Evolutionary conservation across 179 eudicot species (phyloP).

Genomic region (Actinidia polygama): DNA sequence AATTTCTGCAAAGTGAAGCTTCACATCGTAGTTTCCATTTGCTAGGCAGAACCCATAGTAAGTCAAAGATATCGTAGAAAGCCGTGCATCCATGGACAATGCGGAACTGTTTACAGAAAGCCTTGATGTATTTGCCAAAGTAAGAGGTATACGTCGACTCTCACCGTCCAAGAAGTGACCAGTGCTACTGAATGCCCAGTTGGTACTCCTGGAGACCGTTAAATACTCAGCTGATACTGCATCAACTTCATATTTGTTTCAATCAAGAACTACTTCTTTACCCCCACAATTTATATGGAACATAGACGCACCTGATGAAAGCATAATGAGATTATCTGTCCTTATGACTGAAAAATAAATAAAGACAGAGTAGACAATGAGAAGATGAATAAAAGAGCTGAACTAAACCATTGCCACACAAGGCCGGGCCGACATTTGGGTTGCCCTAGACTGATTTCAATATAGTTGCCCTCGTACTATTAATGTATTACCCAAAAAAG

Average conservation of each 20-base stretch:
- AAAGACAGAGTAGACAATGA: not conserved
- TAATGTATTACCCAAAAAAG: no score
- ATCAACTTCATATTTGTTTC: conserved; percentile 29
- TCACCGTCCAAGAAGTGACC: conserved; percentile 43
- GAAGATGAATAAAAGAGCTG: not conserved
- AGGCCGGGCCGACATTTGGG: not conserved
- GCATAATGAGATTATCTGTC: not conserved
- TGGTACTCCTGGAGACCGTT: conserved; percentile 17
- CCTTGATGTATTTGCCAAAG: conserved; percentile 9
- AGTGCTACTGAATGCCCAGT: conserved; percentile 51
- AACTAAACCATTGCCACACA: not conserved
- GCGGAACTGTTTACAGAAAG: conserved; percentile 19
- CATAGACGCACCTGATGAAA: conserved; percentile 23
- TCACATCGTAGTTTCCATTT: conserved; percentile 38
- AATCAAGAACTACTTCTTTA: not conserved
- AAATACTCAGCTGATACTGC: conserved; percentile 20
- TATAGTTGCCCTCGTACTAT: no score
- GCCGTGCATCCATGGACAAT: conserved; percentile 38
- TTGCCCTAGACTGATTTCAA: no score
- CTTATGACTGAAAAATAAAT: not conserved
- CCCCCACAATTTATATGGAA: conserved; percentile 52
- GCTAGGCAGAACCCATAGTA: conserved; percentile 42
- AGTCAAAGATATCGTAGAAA: conserved; percentile 42
- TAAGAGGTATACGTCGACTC: not conserved
- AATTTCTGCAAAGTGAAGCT: conserved; percentile 51